Evolutionary conservation across 1,284 basidiomycete species (phyloP), one percentile per base, ranked within the genome.

Genomic region (Heterobasidion parviporum): DNA sequence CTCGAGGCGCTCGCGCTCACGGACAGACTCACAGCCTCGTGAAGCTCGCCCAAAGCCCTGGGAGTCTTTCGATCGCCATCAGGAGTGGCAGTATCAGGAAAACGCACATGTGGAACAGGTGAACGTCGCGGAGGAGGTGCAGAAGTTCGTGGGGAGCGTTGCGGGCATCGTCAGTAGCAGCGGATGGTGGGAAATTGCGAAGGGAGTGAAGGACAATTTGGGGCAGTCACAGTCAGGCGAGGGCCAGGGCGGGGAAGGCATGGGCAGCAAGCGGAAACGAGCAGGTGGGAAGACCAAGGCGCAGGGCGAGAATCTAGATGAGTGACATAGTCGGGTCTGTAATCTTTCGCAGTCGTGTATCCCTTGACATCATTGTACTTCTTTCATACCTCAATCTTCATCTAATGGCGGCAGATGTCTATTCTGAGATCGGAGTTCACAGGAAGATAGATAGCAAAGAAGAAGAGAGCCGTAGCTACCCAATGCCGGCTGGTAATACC

Each of bases 41-140:
- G 51, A 55, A 53, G 60, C 66, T 38, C 72, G 72, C 53, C 81
- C 83, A 10, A 81, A 80, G 58, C 66, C 80, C 53, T 86, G 84
- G 83, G 82, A 87, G 38, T 75, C 81, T n/a, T 89, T 84, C 63
- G 75, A 81, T 54, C 68, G 71, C 47, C 82, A 85, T 64, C 68
- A 67, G 45, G 74, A 81, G 46, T 84, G 84, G 83, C 79, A 82
- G 64, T 76, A 81, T 63, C 70, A 74, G 48, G 68, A 77, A 62
- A 67, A 68, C 26, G 61, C 61, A 46, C 62, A 60, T 41, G 59
- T 60, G n/a, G 68, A 61, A 9, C 67, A 63, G 41, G 60, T 60
- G 6, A 43, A 65, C 55, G 46, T 62, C 36, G 61, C 59, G 16
- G 65, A 60, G 34, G 67, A 72, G n/a, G 70, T 71, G 55, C 72